A percentile compares a stretch with the other conserved stretches of the same genome.
These are phyloP conservation scores for Hyphopichia fennica DNA, from an alignment of 1,139 yeast species.

Conservation along the genomic window DNA sequence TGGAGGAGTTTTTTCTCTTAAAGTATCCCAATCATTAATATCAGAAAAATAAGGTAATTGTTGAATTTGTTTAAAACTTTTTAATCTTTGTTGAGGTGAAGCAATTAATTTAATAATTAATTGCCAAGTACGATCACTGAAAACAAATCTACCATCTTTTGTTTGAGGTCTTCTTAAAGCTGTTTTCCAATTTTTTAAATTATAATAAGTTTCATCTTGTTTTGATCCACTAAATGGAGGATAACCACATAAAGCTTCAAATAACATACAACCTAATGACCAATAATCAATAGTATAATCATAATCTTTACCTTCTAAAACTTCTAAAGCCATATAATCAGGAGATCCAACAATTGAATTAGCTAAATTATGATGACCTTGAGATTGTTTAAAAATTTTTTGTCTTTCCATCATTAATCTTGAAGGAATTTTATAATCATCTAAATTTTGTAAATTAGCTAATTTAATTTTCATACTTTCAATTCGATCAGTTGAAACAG, in stretches of 20 bases:
- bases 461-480: conserved; percentile 89
- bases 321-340: conserved; percentile 98
- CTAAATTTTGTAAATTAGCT: conserved; percentile 73
- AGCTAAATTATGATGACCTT: conserved; percentile 70
- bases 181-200: conserved; percentile 89
- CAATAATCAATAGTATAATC: conserved; percentile 98
- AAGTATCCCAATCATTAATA: conserved; percentile 64
- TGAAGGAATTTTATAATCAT: conserved; percentile 68
- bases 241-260: conserved; percentile 90
- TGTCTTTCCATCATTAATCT: conserved; percentile 86
- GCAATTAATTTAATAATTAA: conserved; percentile 78
- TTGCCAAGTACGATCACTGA: conserved; percentile 97
- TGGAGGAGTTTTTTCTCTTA: conserved; percentile 80
- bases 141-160: conserved; percentile 86
- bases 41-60: conserved; percentile 81
- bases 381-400: conserved; percentile 72
- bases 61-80: conserved; percentile 78
- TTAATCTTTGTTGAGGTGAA: conserved; percentile 71
- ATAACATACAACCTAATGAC: conserved; percentile 95
- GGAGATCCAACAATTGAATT: conserved; percentile 98
- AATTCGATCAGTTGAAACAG: conserved; percentile 88
- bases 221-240: conserved; percentile 96
- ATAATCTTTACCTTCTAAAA: conserved; percentile 88
- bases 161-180: conserved; percentile 88
- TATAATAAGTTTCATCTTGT: conserved; percentile 92